Conservation (phyloP, 2,329 filamentous ascomycete genomes). For the Ceratocystis papillata region DNA sequence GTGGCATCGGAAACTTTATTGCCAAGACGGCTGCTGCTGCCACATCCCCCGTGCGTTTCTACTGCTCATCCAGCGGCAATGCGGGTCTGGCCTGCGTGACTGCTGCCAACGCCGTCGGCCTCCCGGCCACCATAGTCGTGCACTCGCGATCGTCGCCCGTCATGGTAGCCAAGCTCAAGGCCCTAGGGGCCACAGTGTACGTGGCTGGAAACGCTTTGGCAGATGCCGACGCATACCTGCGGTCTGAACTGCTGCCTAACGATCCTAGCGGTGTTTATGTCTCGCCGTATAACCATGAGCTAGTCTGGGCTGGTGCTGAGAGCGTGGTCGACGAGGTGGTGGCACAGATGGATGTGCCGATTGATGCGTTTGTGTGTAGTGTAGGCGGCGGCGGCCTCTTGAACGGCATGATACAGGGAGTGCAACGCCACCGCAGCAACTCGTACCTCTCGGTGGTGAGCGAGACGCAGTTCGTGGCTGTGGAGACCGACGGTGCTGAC, state of each 20-base stretch:
- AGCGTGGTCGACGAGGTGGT: slow-evolving; percentile 46
- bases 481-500: slow-evolving; percentile 67
- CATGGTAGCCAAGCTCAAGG: slow-evolving; percentile 61
- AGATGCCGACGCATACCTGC: slow-evolving; percentile 58
- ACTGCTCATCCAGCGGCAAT: slow-evolving; percentile 71
- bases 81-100: slow-evolving; percentile 73
- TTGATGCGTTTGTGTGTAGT: slow-evolving; percentile 63
- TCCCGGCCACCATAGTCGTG: slow-evolving; percentile 64
- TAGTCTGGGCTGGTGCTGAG: slow-evolving; percentile 56
- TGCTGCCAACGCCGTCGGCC: slow-evolving; percentile 53
- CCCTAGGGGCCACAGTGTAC: slow-evolving; percentile 58
- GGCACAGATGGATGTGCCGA: slow-evolving; percentile 35
- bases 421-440: slow-evolving; percentile 30
- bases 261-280: slow-evolving; percentile 50
- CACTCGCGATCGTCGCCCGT: slow-evolving; percentile 52
- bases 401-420: slow-evolving; percentile 55
- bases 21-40: slow-evolving; percentile 28
- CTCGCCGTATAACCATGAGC: slow-evolving; percentile 57
- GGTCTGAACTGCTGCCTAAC: slow-evolving; percentile 44
- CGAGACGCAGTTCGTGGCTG: slow-evolving; percentile 50
- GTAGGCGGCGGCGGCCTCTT: slow-evolving; percentile 74
- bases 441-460: slow-evolving; percentile 28
- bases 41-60: slow-evolving; percentile 52
- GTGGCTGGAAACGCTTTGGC: slow-evolving; percentile 57
- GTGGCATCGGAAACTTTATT: slow-evolving; percentile 62